These are phyloP conservation scores for Croton laevigatus DNA, from an alignment of 441 rosid species.

Conservation along the genomic window DNA sequence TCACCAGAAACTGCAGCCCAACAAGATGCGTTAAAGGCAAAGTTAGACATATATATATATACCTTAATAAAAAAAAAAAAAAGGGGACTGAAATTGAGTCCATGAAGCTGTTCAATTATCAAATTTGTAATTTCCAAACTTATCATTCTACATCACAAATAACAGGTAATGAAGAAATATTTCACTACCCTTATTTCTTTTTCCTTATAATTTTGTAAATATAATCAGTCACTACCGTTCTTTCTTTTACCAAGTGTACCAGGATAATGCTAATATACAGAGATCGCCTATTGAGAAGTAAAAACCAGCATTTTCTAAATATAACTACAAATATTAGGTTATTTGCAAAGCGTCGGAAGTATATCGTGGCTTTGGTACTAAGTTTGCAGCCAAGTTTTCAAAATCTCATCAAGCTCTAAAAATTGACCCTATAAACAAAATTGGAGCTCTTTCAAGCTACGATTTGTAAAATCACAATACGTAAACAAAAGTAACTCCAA, in stretches of 20 bases:
- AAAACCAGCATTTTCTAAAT: not conserved
- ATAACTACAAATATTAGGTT: not conserved
- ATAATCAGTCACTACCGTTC: not conserved
- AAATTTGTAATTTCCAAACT: not conserved
- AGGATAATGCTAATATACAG: not conserved
- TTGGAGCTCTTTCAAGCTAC: not conserved
- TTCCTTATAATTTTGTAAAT: not conserved
- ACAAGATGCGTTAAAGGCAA: slow-evolving; percentile 7
- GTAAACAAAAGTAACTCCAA: not conserved
- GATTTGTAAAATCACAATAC: not conserved
- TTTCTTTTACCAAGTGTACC: not conserved
- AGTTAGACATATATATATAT: not conserved
- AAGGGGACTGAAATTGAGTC: not conserved
- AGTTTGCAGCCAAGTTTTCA: not conserved
- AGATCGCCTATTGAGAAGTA: not conserved
- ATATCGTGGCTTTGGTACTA: not conserved
- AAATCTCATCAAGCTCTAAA: not conserved
- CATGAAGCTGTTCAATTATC: not conserved
- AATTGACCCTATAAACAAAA: not conserved
- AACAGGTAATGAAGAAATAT: not conserved
- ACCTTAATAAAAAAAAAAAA: not conserved
- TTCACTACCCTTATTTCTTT: not conserved
- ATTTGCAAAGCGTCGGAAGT: not conserved
- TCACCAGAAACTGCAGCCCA: slow-evolving; percentile 25
- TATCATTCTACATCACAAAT: not conserved